phyloP scores from a whole-genome alignment of 148 eudicot genomes.

The Rhododendron mucronatum region DNA sequence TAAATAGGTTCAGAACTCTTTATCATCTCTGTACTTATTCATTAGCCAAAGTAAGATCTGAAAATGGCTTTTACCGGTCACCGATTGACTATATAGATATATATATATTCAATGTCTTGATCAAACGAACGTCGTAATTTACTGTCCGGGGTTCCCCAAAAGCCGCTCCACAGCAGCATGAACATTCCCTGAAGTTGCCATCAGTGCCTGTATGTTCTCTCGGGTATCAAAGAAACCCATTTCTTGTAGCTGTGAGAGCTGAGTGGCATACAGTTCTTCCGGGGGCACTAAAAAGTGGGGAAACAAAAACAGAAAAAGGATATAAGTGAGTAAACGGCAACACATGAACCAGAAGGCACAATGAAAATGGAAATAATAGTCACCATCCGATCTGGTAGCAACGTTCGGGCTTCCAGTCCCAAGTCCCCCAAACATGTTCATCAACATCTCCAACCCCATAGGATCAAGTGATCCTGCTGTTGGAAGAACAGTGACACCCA shows the following conservation, averaged over 20 bases:
- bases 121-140: not conserved
- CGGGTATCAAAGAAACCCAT: constrained; percentile 91
- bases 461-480: constrained; percentile 17
- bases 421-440: constrained; percentile 51
- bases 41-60: constrained; percentile 1
- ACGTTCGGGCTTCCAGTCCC: constrained; percentile 27
- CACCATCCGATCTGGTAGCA: constrained; percentile 31
- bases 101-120: not conserved
- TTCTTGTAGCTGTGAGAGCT: constrained; percentile 85
- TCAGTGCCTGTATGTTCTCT: constrained; percentile 82
- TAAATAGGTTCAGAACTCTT: constrained; percentile 6
- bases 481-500: not conserved
- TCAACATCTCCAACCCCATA: constrained; percentile 37
- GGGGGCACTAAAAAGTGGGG: constrained; percentile 57
- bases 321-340: not conserved
- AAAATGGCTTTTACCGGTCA: not conserved
- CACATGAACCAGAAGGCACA: not conserved
- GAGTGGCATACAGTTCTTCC: constrained; percentile 87
- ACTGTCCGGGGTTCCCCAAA: constrained; percentile 71
- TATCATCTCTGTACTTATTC: not conserved
- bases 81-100: not conserved
- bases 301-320: not conserved
- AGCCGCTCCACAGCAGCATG: constrained; percentile 95
- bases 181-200: constrained; percentile 85
- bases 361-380: not conserved